phyloP scores from a whole-genome alignment of 106 monocot species.

The Triglochin maritima region DNA sequence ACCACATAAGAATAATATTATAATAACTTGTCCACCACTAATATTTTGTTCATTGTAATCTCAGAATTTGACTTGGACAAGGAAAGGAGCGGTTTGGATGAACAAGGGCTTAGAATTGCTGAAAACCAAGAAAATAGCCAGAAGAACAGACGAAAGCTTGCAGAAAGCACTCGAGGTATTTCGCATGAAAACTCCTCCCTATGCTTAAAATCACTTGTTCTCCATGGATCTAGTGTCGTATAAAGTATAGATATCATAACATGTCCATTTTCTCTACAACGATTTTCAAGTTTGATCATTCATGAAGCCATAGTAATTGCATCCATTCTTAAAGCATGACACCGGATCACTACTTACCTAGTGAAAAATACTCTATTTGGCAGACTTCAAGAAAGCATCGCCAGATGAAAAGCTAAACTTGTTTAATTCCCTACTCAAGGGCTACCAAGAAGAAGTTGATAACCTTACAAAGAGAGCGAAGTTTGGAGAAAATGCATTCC shows the following conservation, averaged over 20 bases:
- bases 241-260: no score
- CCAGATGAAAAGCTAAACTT: conserved; percentile 81
- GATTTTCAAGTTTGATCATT: neutral
- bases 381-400: conserved; percentile 98
- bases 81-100: conserved; percentile 94
- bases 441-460: conserved; percentile 99
- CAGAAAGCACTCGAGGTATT: conserved; percentile 83
- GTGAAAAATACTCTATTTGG: neutral
- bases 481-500: conserved; percentile 98
- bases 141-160: conserved; percentile 88
- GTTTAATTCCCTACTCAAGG: conserved; percentile 84
- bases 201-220: neutral
- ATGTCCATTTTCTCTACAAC: neutral
- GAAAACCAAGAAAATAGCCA: conserved; percentile 97
- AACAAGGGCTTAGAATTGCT: conserved; percentile 89
- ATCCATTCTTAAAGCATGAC: no score
- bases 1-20: neutral
- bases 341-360: no score
- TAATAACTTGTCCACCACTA: neutral
- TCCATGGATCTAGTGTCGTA: no score
- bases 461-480: conserved; percentile 99
- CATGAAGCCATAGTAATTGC: neutral
- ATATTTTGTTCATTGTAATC: neutral
- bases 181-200: neutral
- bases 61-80: conserved; percentile 92